These are phyloP conservation scores for Ilex asprella DNA, from an alignment of 257 asterid species.

Conservation along the genomic window DNA sequence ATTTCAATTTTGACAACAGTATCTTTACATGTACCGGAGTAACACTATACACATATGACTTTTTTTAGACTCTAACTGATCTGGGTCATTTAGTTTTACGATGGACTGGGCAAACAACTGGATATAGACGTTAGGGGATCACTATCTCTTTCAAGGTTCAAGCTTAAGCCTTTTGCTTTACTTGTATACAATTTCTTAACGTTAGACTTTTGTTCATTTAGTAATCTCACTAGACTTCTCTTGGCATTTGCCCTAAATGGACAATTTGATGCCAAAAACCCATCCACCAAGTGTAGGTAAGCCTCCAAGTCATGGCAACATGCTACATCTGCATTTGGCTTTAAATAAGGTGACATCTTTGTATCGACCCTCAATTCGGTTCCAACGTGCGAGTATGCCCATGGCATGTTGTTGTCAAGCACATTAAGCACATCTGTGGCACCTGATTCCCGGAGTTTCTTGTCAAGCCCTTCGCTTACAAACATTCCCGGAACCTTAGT, in stretches of 20 bases:
- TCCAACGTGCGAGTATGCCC: constrained; percentile 90
- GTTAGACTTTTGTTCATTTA: constrained; percentile 67
- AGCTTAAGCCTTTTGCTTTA: constrained; percentile 45
- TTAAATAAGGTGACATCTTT: constrained; percentile 70
- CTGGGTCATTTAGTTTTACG: constrained; percentile 11
- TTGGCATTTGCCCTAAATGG: constrained; percentile 84
- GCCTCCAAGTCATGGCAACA: constrained; percentile 97
- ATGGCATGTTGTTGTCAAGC: constrained; percentile 46
- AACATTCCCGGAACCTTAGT: constrained; percentile 87
- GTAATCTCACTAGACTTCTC: constrained; percentile 65
- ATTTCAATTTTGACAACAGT: no score
- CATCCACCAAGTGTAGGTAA: constrained; percentile 81
- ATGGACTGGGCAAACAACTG: constrained; percentile 73
- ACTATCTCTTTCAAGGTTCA: constrained; percentile 32
- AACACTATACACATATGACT: no score
- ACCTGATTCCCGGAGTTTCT: constrained; percentile 34
- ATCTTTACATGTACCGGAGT: no score
- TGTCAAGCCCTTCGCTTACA: constrained; percentile 64
- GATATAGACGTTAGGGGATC: constrained; percentile 22
- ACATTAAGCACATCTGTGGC: constrained; percentile 27
- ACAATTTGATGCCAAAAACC: constrained; percentile 68
- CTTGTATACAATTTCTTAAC: constrained; percentile 68
- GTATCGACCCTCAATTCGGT: constrained; percentile 64
- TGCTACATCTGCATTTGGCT: constrained; percentile 70
- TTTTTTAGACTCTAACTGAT: no score